Evolutionary conservation across 805 yeast species (phyloP), one percentile per base, ranked within the genome.

Genomic region (Saturnispora dispora): DNA sequence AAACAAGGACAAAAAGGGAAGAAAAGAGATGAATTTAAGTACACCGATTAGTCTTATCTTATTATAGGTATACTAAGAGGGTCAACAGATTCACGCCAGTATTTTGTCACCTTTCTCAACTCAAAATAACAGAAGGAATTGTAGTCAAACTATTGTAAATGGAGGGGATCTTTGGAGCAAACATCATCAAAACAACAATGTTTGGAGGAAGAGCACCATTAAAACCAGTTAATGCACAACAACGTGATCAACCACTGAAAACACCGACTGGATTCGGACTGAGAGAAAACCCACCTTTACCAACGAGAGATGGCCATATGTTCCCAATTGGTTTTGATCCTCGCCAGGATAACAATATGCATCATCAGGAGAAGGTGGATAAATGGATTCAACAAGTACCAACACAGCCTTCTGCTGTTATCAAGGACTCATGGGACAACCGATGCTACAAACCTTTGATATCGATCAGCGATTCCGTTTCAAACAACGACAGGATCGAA

Each of bases 301-400:
- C 37, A 45, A 18, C 15, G 18, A 39, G 33, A 27, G 17, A 11
- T 10, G 27, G 27, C 7, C 35, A 25, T 27, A 42, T 53, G 36
- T 72, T 78, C 49, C 82, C 84, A 1, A 54, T 68, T 1, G 59
- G 60, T 13, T 83, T 85, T 60, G 75, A 83, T 53, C 91, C 91
- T 11, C 71, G 88, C 59, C 65, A 66, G 30, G 79, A 81, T 2
- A 67, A 75, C 8, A 81, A 79, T 62, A 84, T 85, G 89, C 73
- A 80, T 1, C 77, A 74, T 55, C 69, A 66, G 46, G 91, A 85
- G 58, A 85, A 85, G 58, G 85, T 85, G 1, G 71, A 71, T 37
- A 67, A 63, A 6, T 85, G 93, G 93, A 74, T 85, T 35, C 67
- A 68, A 3, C 70, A 72, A 28, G 74, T 85, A 3, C 90, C 90